Conservation (phyloP, 768 basidiomycete genomes). For the Leucocoprinus leucothites region DNA sequence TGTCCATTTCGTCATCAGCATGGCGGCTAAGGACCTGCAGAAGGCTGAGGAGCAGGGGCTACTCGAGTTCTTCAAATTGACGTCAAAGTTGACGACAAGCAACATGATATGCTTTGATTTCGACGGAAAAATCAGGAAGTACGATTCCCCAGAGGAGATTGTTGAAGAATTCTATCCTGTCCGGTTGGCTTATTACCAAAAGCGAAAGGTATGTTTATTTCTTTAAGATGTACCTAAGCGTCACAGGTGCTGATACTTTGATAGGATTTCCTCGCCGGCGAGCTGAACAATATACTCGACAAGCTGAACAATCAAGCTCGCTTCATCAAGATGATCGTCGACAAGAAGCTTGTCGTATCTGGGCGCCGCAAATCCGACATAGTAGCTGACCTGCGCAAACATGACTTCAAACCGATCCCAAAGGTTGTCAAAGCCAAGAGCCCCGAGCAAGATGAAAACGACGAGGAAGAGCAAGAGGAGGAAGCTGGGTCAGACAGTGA, state of each 20-base stretch:
- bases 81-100: conserved; percentile 76
- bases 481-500: conserved; percentile 45
- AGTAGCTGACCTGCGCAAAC: conserved; percentile 75
- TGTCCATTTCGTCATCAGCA: conserved; percentile 83
- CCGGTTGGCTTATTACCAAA: conserved; percentile 89
- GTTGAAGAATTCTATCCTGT: conserved; percentile 90
- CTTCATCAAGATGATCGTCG: conserved; percentile 95
- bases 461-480: conserved; percentile 52
- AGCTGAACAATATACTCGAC: conserved; percentile 79
- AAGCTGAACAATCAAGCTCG: conserved; percentile 92
- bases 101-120: conserved; percentile 99
- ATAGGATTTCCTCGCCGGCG: conserved; percentile 82
- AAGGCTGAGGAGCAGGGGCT: conserved; percentile 90
- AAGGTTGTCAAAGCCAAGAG: conserved; percentile 70
- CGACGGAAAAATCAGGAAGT: conserved; percentile 94
- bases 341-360: conserved; percentile 74
- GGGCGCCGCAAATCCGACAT: conserved; percentile 90
- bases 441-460: conserved; percentile 45
- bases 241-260: conserved; percentile 12
- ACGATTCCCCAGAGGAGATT: conserved; percentile 85
- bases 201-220: conserved; percentile 77
- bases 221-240: neutral
- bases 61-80: conserved; percentile 88
- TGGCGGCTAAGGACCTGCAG: conserved; percentile 76
- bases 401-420: conserved; percentile 89